Conservation (phyloP, 2,329 filamentous ascomycete species). For the Microdochium paspali region DNA sequence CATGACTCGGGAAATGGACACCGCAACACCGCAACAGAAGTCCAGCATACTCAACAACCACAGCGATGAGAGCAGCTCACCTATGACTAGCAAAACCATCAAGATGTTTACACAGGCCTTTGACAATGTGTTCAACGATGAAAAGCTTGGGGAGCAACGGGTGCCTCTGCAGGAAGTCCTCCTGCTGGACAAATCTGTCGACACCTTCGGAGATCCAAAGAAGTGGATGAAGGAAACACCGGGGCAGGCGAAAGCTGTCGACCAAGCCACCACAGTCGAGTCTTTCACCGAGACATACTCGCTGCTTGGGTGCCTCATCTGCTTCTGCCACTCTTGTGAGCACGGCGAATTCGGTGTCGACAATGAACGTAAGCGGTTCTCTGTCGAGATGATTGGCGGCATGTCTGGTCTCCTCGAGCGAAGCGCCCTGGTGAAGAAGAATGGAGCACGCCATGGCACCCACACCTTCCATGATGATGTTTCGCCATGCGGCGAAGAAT, state of each 20-base stretch:
- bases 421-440: constrained; percentile 16
- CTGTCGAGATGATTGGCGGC: constrained; percentile 33
- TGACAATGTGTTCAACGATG: constrained; percentile 39
- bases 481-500: constrained; percentile 24
- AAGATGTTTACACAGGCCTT: constrained; percentile 48
- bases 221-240: constrained; percentile 38
- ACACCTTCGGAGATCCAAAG: constrained; percentile 43
- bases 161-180: constrained; percentile 43
- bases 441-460: constrained; percentile 7
- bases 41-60: constrained; percentile 39
- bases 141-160: constrained; percentile 21
- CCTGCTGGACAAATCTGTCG: constrained; percentile 41
- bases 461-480: constrained; percentile 22
- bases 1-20: constrained; percentile 37
- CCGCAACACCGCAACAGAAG: constrained; percentile 45
- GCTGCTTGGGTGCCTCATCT: constrained; percentile 48
- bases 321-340: constrained; percentile 50
- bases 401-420: constrained; percentile 17
- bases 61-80: constrained; percentile 29
- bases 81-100: constrained; percentile 31
- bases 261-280: constrained; percentile 30
- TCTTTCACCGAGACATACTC: constrained; percentile 43
- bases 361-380: constrained; percentile 43
- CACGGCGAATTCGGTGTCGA: constrained; percentile 48
- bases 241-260: constrained; percentile 20